Evolutionary conservation across 2,329 filamentous ascomycete genomes (phyloP).

Genomic region (Laburnicola sp.): DNA sequence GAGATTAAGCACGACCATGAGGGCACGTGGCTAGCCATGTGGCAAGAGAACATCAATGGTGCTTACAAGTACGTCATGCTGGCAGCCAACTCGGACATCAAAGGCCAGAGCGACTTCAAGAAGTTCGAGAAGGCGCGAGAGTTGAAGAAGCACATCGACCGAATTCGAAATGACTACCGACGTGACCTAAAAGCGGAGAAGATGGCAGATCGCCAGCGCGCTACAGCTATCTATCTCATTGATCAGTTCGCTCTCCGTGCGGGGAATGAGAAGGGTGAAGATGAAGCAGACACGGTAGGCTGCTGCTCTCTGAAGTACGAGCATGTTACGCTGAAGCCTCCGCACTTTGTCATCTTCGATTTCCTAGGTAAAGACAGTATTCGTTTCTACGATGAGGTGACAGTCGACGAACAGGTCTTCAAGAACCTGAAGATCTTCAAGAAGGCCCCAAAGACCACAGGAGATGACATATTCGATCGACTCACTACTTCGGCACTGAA

Average conservation of each 20-base stretch:
- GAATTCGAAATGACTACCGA: slow-evolving; percentile 87
- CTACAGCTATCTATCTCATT: slow-evolving; percentile 96
- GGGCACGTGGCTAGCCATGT: slow-evolving; percentile 98
- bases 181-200: slow-evolving; percentile 84
- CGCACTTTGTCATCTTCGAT: slow-evolving; percentile 92
- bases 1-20: slow-evolving; percentile 95
- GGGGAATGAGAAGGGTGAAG: slow-evolving; percentile 96
- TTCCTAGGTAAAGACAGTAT: slow-evolving; percentile 99
- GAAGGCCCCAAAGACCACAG: slow-evolving; percentile 87
- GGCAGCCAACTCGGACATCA: slow-evolving; percentile 92
- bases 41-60: slow-evolving; percentile 98
- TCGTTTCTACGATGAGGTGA: slow-evolving; percentile 90
- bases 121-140: slow-evolving; percentile 98
- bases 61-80: slow-evolving; percentile 99
- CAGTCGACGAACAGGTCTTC: slow-evolving; percentile 90
- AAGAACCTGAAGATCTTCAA: slow-evolving; percentile 99
- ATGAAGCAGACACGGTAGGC: slow-evolving; percentile 96
- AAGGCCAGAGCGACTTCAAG: slow-evolving; percentile 95
- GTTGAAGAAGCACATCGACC: slow-evolving; percentile 93
- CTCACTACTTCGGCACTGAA: slow-evolving; percentile 92
- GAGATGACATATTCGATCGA: slow-evolving; percentile 95
- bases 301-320: slow-evolving; percentile 98
- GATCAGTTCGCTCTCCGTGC: slow-evolving; percentile 98
- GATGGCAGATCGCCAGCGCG: slow-evolving; percentile 93
- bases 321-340: slow-evolving; percentile 86